Evolutionary conservation across 371 early-diverging fungal genomes (phyloP), one percentile per base, ranked within the genome.

Genomic region (Actinomucor elegans): DNA sequence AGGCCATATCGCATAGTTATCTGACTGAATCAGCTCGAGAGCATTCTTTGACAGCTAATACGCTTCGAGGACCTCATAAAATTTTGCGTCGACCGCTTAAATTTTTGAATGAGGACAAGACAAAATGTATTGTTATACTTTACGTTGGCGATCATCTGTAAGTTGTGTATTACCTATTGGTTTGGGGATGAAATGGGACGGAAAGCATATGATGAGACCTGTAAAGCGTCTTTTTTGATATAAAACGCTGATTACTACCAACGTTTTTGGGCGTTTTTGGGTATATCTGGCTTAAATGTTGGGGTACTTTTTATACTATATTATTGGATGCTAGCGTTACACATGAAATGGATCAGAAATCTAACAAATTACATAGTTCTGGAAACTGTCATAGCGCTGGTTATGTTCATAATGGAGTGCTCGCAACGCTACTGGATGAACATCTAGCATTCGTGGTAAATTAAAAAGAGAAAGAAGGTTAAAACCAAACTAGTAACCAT

Each of bases 391-490:
- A 86, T n/a, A 86, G 85, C 54, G 66, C 71, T 9, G 87, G 80
- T 17, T 84, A 86, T 32, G 71, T 84, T 32, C 91, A 90, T 42
- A 89, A 89, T 41, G 91, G 88, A 23, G 65, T 88, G 20, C 69
- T 83, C 48, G 86, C 84, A 3, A 87, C 88, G 4, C 40, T 89
- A 42, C 70, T 88, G 17, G 91, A 89, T 72, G 88, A 87, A 59
- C 74, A 69, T 23, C 70, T 77, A 34, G 85, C 81, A 12, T 75
- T 64, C 24, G 79, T 80, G 53, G 83, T 68, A 68, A 46, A 36
- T 33, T 15, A 8, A 18, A 3, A 28, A 31, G 21, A 18, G 5
- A 14, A 42, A 14, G 6, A 31, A 18, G 17, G 31, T 21, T 9
- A 28, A 27, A 14, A 23, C 15, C 14, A 5, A 27, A 27, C 5